Conservation (phyloP, 73 alveolate species). For the Stentor roeselii region DNA sequence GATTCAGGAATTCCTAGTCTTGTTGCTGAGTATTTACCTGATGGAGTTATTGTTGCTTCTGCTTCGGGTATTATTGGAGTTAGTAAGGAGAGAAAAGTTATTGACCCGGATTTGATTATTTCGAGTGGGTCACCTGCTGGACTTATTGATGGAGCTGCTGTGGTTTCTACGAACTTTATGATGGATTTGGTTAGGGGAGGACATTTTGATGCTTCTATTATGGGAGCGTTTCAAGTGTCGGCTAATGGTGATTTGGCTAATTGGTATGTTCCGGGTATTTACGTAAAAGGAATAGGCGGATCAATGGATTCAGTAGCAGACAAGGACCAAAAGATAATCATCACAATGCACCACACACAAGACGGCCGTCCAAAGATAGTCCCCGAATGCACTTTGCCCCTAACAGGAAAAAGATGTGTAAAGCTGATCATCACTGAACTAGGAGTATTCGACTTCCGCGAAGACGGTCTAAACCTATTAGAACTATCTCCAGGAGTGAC, state of each 20-base stretch:
- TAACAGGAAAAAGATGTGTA: slow-evolving; percentile 66
- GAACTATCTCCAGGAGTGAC: slow-evolving; percentile 63
- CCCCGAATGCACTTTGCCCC: slow-evolving; percentile 40
- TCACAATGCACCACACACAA: slow-evolving; percentile 56
- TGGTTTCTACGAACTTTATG: slow-evolving; percentile 75
- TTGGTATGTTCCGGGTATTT: slow-evolving; percentile 95
- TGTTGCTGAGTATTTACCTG: slow-evolving; percentile 46
- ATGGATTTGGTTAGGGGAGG: slow-evolving; percentile 89
- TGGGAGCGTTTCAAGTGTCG: slow-evolving; percentile 58
- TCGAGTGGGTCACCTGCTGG: slow-evolving; percentile 88
- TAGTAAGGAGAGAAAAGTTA: slow-evolving; percentile 72
- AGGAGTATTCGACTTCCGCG: slow-evolving; percentile 67
- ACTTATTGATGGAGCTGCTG: slow-evolving; percentile 68
- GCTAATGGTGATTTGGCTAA: slow-evolving; percentile 68
- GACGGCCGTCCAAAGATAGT: slow-evolving; percentile 48
- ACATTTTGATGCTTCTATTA: slow-evolving; percentile 52
- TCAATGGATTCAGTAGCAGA: slow-evolving; percentile 80
- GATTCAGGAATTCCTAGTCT: slow-evolving; percentile 92
- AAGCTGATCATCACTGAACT: slow-evolving; percentile 62
- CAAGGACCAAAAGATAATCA: slow-evolving; percentile 50
- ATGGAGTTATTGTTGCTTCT: slow-evolving; percentile 48
- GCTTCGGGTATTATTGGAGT: slow-evolving; percentile 91
- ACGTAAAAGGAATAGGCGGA: slow-evolving; percentile 90
- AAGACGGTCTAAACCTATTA: slow-evolving; percentile 45
- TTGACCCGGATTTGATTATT: slow-evolving; percentile 79